phyloP scores from a whole-genome alignment of 352 stramenopile species.

The Phytopythium delawarense region DNA sequence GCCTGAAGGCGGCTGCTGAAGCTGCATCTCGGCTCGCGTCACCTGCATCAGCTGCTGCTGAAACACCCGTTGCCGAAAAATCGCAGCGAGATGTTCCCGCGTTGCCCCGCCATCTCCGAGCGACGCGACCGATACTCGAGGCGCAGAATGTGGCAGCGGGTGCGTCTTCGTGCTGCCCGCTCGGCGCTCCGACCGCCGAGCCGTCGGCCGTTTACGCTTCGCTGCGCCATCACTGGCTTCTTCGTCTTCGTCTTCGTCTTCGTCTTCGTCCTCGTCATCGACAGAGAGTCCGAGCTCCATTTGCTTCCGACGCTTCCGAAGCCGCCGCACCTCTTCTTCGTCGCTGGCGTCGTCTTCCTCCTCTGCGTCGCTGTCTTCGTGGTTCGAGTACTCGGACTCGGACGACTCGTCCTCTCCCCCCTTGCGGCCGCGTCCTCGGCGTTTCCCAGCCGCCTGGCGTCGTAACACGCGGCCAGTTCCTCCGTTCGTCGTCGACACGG shows the following conservation, averaged over 20 bases:
- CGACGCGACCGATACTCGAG: slow-evolving; percentile 2
- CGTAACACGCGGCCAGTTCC: neutral
- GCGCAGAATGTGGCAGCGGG: neutral
- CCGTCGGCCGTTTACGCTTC: neutral
- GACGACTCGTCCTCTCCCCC: slow-evolving; percentile 2
- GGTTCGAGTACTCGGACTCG: slow-evolving; percentile 5
- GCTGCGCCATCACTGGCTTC: neutral
- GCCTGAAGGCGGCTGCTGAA: neutral
- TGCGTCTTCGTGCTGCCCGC: neutral
- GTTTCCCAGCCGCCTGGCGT: neutral
- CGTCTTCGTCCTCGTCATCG: slow-evolving; percentile 4
- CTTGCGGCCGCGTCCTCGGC: neutral
- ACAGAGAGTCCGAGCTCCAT: slow-evolving; percentile 5
- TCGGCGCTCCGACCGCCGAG: neutral
- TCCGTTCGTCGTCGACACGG: neutral
- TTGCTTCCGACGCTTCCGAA: slow-evolving; percentile 7
- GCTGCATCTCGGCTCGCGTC: slow-evolving; percentile 16
- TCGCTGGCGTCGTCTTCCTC: slow-evolving; percentile 18
- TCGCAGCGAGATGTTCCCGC: slow-evolving; percentile 48
- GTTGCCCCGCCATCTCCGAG: slow-evolving; percentile 12
- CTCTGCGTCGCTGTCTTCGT: slow-evolving; percentile 18
- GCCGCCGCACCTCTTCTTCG: slow-evolving; percentile 15
- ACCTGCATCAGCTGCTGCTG: slow-evolving; percentile 38
- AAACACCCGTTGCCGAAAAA: slow-evolving; percentile 58
- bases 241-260: neutral